phyloP scores from a whole-genome alignment of 495 filamentous ascomycete species.

The Ramalina intermedia region DNA sequence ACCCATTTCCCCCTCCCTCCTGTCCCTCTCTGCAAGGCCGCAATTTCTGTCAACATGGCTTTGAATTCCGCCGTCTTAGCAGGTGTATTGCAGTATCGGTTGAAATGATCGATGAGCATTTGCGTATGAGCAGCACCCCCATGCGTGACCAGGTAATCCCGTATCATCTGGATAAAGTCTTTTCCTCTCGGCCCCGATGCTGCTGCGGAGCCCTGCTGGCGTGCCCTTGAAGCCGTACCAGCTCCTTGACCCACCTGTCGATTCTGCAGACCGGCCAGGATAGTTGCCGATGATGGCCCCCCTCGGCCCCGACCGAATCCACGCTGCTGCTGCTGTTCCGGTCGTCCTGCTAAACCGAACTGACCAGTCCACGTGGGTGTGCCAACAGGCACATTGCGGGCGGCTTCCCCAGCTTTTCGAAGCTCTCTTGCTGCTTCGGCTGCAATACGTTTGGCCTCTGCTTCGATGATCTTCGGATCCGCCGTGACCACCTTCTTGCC shows the following conservation, averaged over 20 bases:
- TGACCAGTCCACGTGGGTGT: slow-evolving; percentile 89
- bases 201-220: slow-evolving; percentile 15
- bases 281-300: slow-evolving; percentile 36
- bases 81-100: slow-evolving; percentile 40
- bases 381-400: slow-evolving; percentile 58
- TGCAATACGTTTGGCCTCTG: slow-evolving; percentile 70
- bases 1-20: slow-evolving; percentile 38
- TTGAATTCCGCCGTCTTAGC: slow-evolving; percentile 47
- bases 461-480: slow-evolving; percentile 58
- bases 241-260: slow-evolving; percentile 32
- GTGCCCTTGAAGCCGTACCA: slow-evolving; percentile 15
- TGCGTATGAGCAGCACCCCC: slow-evolving; percentile 59
- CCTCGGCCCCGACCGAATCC: slow-evolving; percentile 22
- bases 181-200: slow-evolving; percentile 11
- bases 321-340: slow-evolving; percentile 19
- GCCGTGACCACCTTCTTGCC: slow-evolving; percentile 47
- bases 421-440: slow-evolving; percentile 61
- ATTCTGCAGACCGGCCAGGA: slow-evolving; percentile 45
- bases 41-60: slow-evolving; percentile 44
- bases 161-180: slow-evolving; percentile 62
- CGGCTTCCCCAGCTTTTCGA: slow-evolving; percentile 54
- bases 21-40: slow-evolving; percentile 38
- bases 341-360: slow-evolving; percentile 56
- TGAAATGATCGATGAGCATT: slow-evolving; percentile 69
- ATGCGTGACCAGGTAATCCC: slow-evolving; percentile 54